Evolutionary conservation across 129 eudicot species (phyloP), one percentile per base, ranked within the genome.

Genomic region (Flaveria trinervia): DNA sequence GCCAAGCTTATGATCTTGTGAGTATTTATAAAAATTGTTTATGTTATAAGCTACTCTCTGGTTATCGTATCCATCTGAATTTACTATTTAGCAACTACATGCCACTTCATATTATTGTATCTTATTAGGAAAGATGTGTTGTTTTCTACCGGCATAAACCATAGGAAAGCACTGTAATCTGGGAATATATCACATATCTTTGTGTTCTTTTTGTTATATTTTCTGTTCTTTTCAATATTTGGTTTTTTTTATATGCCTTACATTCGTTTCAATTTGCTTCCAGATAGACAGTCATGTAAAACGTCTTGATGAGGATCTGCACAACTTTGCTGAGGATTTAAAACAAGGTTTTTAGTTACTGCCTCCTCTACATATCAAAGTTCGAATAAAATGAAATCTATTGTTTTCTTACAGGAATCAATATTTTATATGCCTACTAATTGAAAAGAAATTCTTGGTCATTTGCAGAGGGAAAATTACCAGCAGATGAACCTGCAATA

Each of bases 221-320:
- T 12, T 49, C 1, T 49, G 18, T 45, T 45, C 50, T 26, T 15
- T 26, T 11, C 12, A 23, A 14, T 61, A 12, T 61, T 23, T 61
- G 1, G 3, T 3, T 16, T 61, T 36, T 3, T 1, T 61, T 26
- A 25, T 59, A 13, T 61, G 17, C 15, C 68, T 61, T 61, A 26
- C 28, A 41, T 10, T 64, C 15, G 7, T 59, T 54, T 65, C 41
- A 14, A n/a, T 64, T 45, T 83, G 66, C 46, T 79, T 79, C 81
- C 96, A 93, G 96, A 93, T 93, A 88, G 98, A 93, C 72, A 93
- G 98, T 84, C 98, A 93, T 83, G 84, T 93, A 75, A 93, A 90
- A 77, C 96, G 96, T n/a, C 96, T 93, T 50, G 98, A 91, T 74
- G 98, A 94, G 87, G 98, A 94, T 83, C 89, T 94, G 73, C 89